Evolutionary conservation across 768 basidiomycete species (phyloP), one percentile per base, ranked within the genome.

Genomic region (Leucocoprinus leucothites): DNA sequence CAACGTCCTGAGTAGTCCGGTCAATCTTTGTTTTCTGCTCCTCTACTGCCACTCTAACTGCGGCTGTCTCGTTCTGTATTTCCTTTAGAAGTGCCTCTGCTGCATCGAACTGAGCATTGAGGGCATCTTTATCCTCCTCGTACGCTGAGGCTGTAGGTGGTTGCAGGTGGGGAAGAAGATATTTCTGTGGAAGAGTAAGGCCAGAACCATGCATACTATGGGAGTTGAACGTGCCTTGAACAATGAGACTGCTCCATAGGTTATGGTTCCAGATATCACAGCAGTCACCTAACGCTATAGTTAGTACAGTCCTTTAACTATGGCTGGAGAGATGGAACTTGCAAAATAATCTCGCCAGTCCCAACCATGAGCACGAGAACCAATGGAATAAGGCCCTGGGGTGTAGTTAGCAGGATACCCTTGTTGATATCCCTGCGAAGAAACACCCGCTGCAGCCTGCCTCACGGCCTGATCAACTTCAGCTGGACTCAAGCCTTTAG

Each of bases 331-430:
- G 22, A 49, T 49, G 31, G 34, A n/a, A 18, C 74, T 65, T 65
- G 95, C 94, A 68, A 98, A 99, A 69, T 96, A 93, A 71, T 99
- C 97, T 56, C 95, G 79, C 97, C 97, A 99, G 69, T 98, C 96
- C 82, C 91, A 85, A 56, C 74, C 76, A 8, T 81, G 83, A 21
- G 71, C 64, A 14, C 76, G 76, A 58, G 80, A 70, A 16, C 16
- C 11, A n/a, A n/a, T 4, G 16, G 38, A 13, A 13, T 38, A 56
- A 62, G 8, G 67, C 65, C 48, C 71, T 60, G 14, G 72, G 67
- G 58, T 75, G 69, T 85, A 88, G 1, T 68, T 63, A 46, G 76
- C 63, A 52, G 69, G 57, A 64, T 81, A 81, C 4, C 18, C 28
- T 34, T 64, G 65, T 4, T 63, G 57, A 35, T 61, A 62, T 55